These are phyloP conservation scores for Aurantiochytrium sp. DNA, from an alignment of 108 stramenopile genomes.

Conservation along the genomic window DNA sequence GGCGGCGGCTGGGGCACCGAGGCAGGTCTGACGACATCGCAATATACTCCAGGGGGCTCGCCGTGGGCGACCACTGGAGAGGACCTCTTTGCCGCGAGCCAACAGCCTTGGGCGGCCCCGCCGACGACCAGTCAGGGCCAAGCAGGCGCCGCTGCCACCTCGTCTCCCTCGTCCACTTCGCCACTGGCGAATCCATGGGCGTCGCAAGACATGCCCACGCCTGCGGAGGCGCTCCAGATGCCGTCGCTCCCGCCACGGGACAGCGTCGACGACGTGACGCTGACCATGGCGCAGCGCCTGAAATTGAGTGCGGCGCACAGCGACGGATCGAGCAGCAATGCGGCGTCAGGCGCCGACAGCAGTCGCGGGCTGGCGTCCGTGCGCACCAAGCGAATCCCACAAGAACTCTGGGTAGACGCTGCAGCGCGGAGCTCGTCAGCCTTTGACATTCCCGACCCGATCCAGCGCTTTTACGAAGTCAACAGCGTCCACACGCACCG, in stretches of 20 bases:
- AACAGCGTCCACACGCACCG: background rate
- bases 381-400: background rate
- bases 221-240: background rate
- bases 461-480: background rate
- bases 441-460: constrained; percentile 16
- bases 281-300: background rate
- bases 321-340: background rate
- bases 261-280: background rate
- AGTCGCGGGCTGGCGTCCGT: background rate
- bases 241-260: background rate
- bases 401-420: background rate
- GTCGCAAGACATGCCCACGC: background rate
- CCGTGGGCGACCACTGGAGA: too few relatives aligned
- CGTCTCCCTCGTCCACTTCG: too few relatives aligned
- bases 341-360: background rate
- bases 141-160: too few relatives aligned
- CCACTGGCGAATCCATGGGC: background rate
- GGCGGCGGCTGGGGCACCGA: too few relatives aligned
- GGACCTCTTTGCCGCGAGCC: too few relatives aligned
- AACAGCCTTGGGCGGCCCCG: too few relatives aligned
- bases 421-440: background rate
- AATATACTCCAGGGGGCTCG: too few relatives aligned
- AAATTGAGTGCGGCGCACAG: background rate
- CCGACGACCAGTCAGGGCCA: too few relatives aligned
- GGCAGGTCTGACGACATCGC: too few relatives aligned